phyloP scores from a whole-genome alignment of 805 yeast genomes.

The Jamesozyma spencerorum region DNA sequence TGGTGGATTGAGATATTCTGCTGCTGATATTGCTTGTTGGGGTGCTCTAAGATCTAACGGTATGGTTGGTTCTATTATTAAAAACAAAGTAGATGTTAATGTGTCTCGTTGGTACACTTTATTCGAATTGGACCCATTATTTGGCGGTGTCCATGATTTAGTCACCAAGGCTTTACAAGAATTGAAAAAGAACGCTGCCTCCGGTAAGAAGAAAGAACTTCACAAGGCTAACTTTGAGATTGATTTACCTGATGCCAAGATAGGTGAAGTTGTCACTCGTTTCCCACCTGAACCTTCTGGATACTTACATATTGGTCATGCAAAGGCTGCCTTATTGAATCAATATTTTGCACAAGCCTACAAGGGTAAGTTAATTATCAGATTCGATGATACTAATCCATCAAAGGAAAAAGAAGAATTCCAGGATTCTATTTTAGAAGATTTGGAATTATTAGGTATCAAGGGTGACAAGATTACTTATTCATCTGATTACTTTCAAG shows the following conservation, averaged over 20 bases:
- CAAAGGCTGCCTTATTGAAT: conserved; percentile 94
- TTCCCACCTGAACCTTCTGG: conserved; percentile 99
- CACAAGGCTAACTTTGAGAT: conserved; percentile 95
- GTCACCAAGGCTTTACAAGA: conserved; percentile 64
- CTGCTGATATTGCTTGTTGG: conserved; percentile 86
- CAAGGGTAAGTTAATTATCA: conserved; percentile 90
- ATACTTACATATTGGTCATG: conserved; percentile 95
- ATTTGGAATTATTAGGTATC: conserved; percentile 80
- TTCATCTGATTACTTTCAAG: conserved; percentile 88
- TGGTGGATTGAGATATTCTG: conserved; percentile 51
- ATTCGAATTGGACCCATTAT: conserved; percentile 55
- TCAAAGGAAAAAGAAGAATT: conserved; percentile 92
- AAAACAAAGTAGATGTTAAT: conserved; percentile 74
- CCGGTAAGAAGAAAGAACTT: conserved; percentile 65
- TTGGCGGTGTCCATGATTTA: conserved; percentile 60
- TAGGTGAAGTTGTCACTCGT: conserved; percentile 95
- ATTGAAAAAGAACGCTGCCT: conserved; percentile 58
- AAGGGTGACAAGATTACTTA: conserved; percentile 82
- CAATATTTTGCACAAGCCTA: conserved; percentile 93
- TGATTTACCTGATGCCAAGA: conserved; percentile 80
- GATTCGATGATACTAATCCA: conserved; percentile 98
- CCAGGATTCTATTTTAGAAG: conserved; percentile 90
- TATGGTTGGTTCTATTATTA: conserved; percentile 82
- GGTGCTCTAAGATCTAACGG: conserved; percentile 90
- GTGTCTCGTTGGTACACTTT: conserved; percentile 88